Conservation (phyloP, 2,329 filamentous ascomycete species). For the Biscogniauxia sp. region DNA sequence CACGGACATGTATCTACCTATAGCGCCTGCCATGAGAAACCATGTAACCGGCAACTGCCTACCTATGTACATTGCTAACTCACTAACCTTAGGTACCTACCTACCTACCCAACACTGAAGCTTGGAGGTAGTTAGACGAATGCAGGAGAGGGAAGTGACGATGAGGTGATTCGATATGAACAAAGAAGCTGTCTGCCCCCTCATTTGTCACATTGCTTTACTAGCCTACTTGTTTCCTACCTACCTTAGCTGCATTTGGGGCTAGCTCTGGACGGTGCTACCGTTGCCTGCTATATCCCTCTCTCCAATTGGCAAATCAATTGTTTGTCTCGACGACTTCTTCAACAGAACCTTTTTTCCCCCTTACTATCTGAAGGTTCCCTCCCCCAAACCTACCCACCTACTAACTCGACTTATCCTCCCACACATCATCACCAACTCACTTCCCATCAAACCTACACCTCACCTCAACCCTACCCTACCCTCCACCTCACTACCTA, state of each 20-base stretch:
- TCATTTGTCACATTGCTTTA: no score
- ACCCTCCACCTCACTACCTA: constrained; percentile 13
- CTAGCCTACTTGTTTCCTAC: no score
- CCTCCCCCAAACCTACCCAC: neutral
- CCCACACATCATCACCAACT: neutral
- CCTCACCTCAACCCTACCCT: constrained; percentile 12
- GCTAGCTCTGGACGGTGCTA: constrained; percentile 23
- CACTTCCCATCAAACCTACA: constrained; percentile 7
- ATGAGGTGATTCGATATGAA: neutral
- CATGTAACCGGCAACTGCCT: no score
- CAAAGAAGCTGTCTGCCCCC: neutral
- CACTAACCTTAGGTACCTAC: no score
- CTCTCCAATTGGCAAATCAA: constrained; percentile 18
- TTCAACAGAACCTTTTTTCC: neutral
- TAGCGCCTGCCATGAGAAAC: no score
- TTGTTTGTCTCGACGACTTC: neutral
- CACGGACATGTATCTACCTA: no score
- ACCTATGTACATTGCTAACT: no score
- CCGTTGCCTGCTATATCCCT: constrained; percentile 17
- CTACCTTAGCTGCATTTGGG: constrained; percentile 5
- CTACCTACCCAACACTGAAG: neutral
- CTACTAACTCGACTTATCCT: neutral
- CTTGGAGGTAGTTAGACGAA: neutral
- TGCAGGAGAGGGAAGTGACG: neutral
- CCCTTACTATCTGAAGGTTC: no score